phyloP scores from a whole-genome alignment of 1,284 basidiomycete species.

The Rhizoctonia solani region DNA sequence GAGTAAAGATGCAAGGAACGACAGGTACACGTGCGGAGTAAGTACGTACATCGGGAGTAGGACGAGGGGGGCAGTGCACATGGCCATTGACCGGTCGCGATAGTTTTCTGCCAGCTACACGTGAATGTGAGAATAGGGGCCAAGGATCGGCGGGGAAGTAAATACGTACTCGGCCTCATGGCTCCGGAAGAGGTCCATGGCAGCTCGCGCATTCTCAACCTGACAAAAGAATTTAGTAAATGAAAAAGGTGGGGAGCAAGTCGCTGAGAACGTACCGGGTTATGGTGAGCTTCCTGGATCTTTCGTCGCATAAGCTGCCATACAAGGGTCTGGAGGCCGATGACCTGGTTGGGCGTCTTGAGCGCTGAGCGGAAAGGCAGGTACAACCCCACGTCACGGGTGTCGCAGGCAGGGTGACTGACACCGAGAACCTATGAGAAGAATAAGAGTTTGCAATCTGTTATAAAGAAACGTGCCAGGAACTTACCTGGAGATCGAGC shows the following conservation, averaged over 20 bases:
- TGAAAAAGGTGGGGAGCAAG: conserved; percentile 38
- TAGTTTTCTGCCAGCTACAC: conserved; percentile 59
- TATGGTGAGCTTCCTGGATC: conserved; percentile 67
- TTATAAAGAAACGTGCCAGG: conserved; percentile 24
- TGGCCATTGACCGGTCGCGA: conserved; percentile 69
- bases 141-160: conserved; percentile 7
- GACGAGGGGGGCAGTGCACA: conserved; percentile 72
- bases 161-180: conserved; percentile 46
- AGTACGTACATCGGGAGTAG: conserved; percentile 71
- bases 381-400: conserved; percentile 79
- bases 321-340: conserved; percentile 73
- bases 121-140: conserved; percentile 28
- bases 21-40: conserved; percentile 1
- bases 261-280: conserved; percentile 58
- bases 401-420: conserved; percentile 74
- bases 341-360: conserved; percentile 58
- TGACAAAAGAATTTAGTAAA: conserved; percentile 44
- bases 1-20: background rate
- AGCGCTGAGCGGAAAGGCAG: conserved; percentile 75
- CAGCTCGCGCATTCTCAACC: conserved; percentile 77
- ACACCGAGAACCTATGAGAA: conserved; percentile 68
- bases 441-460: background rate
- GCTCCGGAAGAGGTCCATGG: conserved; percentile 75
- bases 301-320: conserved; percentile 78
- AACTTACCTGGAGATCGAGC: conserved; percentile 70